Percentiles rank a stretch among this genome's conserved stretches.
Conservation (phyloP, 73 alveolate species). For the Tetrahymena malaccensis region DNA sequence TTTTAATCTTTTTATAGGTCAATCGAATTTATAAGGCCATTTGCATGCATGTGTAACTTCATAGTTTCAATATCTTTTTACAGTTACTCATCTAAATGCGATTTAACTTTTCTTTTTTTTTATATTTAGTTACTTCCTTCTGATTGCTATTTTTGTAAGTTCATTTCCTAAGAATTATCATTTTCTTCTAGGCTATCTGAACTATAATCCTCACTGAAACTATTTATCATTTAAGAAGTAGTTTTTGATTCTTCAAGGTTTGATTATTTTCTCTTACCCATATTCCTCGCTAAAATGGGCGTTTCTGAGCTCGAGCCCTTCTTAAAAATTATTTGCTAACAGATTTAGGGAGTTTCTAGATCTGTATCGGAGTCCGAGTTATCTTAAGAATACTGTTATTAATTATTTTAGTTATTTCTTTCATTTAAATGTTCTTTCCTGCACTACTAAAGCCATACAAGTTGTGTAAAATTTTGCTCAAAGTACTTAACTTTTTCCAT, state of each 20-base stretch:
- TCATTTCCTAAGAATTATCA: neutral
- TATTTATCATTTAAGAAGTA: neutral
- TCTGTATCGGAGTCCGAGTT: neutral
- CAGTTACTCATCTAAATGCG: neutral
- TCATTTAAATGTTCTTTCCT: neutral
- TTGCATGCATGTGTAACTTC: neutral
- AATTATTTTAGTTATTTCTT: neutral
- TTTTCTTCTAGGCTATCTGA: neutral
- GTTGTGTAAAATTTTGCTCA: neutral
- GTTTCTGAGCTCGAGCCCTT: neutral
- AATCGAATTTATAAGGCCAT: neutral
- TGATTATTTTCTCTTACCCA: neutral
- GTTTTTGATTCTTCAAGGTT: neutral
- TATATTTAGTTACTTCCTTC: neutral
- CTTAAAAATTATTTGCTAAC: neutral
- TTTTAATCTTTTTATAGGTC: neutral
- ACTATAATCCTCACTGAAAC: neutral
- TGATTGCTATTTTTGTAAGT: neutral
- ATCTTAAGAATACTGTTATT: neutral
- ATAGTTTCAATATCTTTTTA: neutral
- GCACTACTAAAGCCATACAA: neutral
- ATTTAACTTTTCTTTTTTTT: neutral
- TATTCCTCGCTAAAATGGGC: neutral
- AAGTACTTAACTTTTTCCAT: neutral
- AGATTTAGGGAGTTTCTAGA: neutral